phyloP scores from a whole-genome alignment of 495 filamentous ascomycete genomes.

The Staphylotrichum tortipilum region DNA sequence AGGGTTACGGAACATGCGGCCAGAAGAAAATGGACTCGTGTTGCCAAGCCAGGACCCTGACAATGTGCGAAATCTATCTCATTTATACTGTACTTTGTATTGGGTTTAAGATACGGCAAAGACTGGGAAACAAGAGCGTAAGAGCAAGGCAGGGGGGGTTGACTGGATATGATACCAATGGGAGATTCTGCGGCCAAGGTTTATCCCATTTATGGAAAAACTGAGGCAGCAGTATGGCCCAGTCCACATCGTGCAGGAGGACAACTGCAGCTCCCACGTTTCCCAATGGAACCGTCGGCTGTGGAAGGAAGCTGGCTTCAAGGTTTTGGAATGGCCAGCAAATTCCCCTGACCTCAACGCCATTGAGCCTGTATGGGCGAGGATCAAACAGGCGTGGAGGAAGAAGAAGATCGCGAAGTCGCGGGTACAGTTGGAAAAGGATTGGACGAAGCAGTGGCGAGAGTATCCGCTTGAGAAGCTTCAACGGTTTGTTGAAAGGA shows the following conservation, averaged over 20 bases:
- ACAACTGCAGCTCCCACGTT: background rate
- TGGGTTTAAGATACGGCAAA: slow-evolving; percentile 4
- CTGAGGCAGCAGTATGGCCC: background rate
- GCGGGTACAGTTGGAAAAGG: background rate
- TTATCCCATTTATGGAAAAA: background rate
- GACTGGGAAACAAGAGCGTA: slow-evolving; percentile 1
- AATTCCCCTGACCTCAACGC: slow-evolving; percentile 5
- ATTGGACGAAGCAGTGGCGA: background rate
- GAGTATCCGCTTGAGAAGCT: background rate
- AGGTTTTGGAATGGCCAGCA: background rate
- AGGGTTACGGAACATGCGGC: too few species aligned
- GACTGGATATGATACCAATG: slow-evolving; percentile 4
- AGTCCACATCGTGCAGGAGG: slow-evolving; percentile 2
- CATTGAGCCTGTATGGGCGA: slow-evolving; percentile 1
- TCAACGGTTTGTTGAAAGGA: background rate
- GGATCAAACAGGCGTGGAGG: background rate
- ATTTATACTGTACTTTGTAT: too few species aligned
- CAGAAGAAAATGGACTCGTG: too few species aligned
- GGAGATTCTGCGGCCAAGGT: background rate
- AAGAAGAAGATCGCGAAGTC: background rate
- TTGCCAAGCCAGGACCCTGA: too few species aligned
- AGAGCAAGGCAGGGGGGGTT: slow-evolving; percentile 1
- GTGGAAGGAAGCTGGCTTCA: background rate
- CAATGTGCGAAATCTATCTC: too few species aligned
- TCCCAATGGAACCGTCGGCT: background rate